Base-by-base conservation (phyloP, 805 yeast species). In the Metschnikowia picachoensis region DNA sequence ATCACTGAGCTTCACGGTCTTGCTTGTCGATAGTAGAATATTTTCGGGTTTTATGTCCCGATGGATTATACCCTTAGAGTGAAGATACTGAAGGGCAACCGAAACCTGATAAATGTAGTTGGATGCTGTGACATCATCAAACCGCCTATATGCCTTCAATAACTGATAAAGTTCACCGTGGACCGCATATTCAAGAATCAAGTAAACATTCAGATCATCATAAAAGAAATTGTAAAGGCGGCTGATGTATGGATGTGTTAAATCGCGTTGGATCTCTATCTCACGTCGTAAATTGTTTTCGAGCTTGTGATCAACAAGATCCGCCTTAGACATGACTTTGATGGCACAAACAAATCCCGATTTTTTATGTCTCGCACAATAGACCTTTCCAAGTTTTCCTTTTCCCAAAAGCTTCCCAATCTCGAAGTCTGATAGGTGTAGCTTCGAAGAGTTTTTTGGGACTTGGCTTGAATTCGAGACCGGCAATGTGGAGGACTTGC, bases 1-100 rank as follows among this genome's bases (percentile, higher is more conserved):
- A 66, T 92, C 99, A 15, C 96, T 85, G 33, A 92, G 74, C 62
- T 91, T 92, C 44, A 92, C 74, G 20, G 78, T 78, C 52, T 90
- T 87, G 59, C 87, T 80, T 49, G 82, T 76, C 7, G 89, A 88
- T 10, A 92, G 69, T 36, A 92, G 67, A 41, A 92, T 86, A 58
- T 92, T 92, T 61, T 94, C 98, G 0, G 98, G 98, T 64, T 92
- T 92, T 53, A 92, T 80, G 61, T 92, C 99, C 49, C 98, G 76
- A 60, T 92, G 99, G 27, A 92, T 86, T 37, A 94, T 82, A 53
- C 84, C 80, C 57, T 84, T 87, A 31, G 77, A 68, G 64, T 92
- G 98, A 52, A 94, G 70, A 59, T 90, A 87, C 9, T 73, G 65
- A 39, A 92, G 74, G 0, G 96, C 97, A 35, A 77, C 75, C 0